Conservation (phyloP, 2,329 filamentous ascomycete genomes). For the Claviceps sp. region DNA sequence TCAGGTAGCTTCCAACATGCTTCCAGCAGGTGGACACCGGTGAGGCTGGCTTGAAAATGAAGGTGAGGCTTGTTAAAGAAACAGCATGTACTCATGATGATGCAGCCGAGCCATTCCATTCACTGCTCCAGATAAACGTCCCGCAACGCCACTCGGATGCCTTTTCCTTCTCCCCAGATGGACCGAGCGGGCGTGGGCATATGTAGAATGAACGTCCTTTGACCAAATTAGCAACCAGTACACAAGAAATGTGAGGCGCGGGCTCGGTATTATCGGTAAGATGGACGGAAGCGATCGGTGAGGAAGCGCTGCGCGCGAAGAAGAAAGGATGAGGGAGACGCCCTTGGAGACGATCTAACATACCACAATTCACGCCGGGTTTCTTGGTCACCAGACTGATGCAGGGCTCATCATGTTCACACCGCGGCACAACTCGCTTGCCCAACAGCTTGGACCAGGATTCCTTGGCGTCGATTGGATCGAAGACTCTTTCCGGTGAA, state of each 20-base stretch:
- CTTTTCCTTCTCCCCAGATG: conserved; percentile 71
- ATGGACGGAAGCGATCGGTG: background rate
- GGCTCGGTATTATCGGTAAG: background rate
- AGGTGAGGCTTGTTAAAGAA: too few relatives aligned
- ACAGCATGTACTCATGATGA: background rate
- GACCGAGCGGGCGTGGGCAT: conserved; percentile 61
- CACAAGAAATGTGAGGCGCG: background rate
- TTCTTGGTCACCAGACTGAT: conserved; percentile 79
- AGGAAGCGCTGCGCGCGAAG: too few relatives aligned
- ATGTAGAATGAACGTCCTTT: conserved; percentile 49
- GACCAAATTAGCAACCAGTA: background rate
- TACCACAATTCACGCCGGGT: conserved; percentile 66
- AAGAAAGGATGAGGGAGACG: too few relatives aligned
- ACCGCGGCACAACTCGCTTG: conserved; percentile 60
- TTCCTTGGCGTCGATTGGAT: conserved; percentile 61
- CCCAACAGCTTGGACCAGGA: conserved; percentile 77
- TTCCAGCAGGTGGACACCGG: too few relatives aligned
- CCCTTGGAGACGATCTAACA: conserved; percentile 15
- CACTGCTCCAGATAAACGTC: conserved; percentile 64
- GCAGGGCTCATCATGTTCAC: conserved; percentile 82
- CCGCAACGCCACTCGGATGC: conserved; percentile 77
- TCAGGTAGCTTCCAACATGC: too few relatives aligned
- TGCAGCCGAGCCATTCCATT: conserved; percentile 30
- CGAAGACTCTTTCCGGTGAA: conserved; percentile 35
- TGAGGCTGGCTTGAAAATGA: too few relatives aligned